Evolutionary conservation across 2,329 filamentous ascomycete genomes (phyloP).

Genomic region (Coniochaeta sp.): DNA sequence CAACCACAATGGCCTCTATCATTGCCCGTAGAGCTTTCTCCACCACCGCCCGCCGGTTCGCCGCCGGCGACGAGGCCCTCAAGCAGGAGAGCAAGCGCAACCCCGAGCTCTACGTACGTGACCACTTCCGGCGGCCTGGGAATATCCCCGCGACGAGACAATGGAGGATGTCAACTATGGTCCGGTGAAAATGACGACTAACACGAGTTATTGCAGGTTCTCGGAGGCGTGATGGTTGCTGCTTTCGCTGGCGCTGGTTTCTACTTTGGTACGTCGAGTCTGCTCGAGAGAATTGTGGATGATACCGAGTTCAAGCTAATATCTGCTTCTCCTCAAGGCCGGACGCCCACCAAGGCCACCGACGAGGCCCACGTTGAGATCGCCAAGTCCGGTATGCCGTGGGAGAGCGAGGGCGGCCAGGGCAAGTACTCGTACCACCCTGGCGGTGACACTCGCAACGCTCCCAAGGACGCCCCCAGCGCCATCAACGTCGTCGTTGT

Average conservation of each 20-base stretch:
- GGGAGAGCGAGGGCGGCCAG: conserved; percentile 62
- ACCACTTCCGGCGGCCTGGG: conserved; percentile 8
- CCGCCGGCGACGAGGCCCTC: conserved; percentile 25
- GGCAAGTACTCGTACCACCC: conserved; percentile 77
- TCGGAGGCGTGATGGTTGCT: conserved; percentile 83
- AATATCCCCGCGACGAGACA: neutral
- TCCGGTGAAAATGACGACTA: conserved; percentile 4
- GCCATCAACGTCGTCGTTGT: conserved; percentile 93
- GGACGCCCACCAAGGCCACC: conserved; percentile 75
- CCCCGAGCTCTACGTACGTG: conserved; percentile 38
- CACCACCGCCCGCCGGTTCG: conserved; percentile 44
- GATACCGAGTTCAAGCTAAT: conserved; percentile 1
- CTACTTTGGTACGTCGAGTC: conserved; percentile 62
- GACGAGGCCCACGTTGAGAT: conserved; percentile 74
- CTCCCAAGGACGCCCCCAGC: conserved; percentile 84
- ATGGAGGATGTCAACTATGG: neutral
- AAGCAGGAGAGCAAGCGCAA: conserved; percentile 45
- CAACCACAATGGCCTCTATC: conserved; percentile 43
- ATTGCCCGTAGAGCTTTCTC: conserved; percentile 49
- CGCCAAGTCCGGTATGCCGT: conserved; percentile 76
- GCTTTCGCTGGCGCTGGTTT: conserved; percentile 83
- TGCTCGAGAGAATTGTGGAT: neutral
- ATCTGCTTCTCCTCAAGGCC: conserved; percentile 41
- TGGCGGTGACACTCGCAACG: conserved; percentile 68
- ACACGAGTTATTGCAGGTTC: conserved; percentile 52